These are phyloP conservation scores for Coemansia umbellata DNA, from an alignment of 192 early-diverging fungal species.

Conservation along the genomic window DNA sequence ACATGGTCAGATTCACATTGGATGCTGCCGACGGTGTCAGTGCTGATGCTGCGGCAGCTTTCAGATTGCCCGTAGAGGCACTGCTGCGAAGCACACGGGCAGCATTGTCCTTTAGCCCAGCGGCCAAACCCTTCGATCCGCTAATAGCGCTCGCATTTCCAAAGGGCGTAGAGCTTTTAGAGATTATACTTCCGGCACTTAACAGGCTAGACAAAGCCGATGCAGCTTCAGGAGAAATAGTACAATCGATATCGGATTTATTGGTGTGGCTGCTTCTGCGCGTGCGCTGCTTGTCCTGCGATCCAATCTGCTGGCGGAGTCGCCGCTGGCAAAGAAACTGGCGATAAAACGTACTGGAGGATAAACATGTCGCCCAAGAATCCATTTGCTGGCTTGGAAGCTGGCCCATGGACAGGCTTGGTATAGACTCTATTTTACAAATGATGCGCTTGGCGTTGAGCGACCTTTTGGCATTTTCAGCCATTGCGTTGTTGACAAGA, in stretches of 20 bases:
- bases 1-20: conserved; percentile 5
- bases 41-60: conserved; percentile 8
- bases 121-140: conserved; percentile 37
- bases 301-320: conserved; percentile 4
- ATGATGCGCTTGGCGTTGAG: conserved; percentile 32
- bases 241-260: not conserved
- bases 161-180: not conserved
- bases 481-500: conserved; percentile 32
- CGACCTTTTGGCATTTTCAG: conserved; percentile 1
- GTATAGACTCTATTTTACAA: conserved; percentile 39
- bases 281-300: conserved; percentile 1
- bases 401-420: conserved; percentile 44
- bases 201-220: not conserved
- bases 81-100: conserved; percentile 42
- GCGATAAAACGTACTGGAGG: conserved; percentile 38
- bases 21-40: not conserved
- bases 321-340: conserved; percentile 25
- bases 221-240: not conserved
- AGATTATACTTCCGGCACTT: not conserved
- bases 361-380: conserved; percentile 38
- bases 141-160: conserved; percentile 20
- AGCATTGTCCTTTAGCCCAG: conserved; percentile 48
- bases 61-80: conserved; percentile 46
- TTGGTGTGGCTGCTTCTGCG: conserved; percentile 13
- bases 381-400: conserved; percentile 49